Conservation (phyloP, 2,329 filamentous ascomycete genomes). For the Neonectria coccinea region DNA sequence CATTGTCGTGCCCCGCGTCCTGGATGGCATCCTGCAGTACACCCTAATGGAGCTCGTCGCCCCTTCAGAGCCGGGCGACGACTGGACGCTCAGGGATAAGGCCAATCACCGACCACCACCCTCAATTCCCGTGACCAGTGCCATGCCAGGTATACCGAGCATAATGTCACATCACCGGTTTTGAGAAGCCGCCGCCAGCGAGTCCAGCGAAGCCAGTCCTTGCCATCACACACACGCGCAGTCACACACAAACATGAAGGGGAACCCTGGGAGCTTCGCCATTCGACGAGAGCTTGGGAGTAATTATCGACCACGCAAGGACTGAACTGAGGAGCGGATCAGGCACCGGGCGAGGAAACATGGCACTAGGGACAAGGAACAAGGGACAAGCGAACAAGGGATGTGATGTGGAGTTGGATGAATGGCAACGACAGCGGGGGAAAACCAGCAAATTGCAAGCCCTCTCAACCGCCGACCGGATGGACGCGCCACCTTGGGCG, state of each 20-base stretch:
- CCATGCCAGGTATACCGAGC: conserved; percentile 44
- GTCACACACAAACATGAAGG: conserved; percentile 30
- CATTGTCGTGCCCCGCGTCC: conserved; percentile 59
- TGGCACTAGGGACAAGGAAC: conserved; percentile 4
- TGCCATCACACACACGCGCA: conserved; percentile 22
- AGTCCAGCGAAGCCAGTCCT: conserved; percentile 26
- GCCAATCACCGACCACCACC: conserved; percentile 42
- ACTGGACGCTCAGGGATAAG: conserved; percentile 55
- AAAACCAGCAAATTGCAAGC: conserved; percentile 30
- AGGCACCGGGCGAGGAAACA: conserved; percentile 12
- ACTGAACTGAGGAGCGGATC: conserved; percentile 12
- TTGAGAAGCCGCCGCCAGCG: conserved; percentile 32
- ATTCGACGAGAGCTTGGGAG: conserved; percentile 35
- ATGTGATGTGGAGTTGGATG: conserved; percentile 27
- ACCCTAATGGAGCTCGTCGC: conserved; percentile 60
- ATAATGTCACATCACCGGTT: conserved; percentile 43
- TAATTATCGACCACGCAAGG: conserved; percentile 36
- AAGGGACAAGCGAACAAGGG: conserved; percentile 23
- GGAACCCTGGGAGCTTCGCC: conserved; percentile 19
- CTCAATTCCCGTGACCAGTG: conserved; percentile 46
- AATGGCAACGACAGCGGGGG: conserved; percentile 26
- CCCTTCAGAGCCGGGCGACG: conserved; percentile 51
- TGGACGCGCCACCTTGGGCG: conserved; percentile 42
- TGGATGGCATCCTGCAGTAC: conserved; percentile 61
- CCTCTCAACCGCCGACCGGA: conserved; percentile 37